These are phyloP conservation scores for Mortierella claussenii DNA, from an alignment of 192 early-diverging fungal species.

Conservation along the genomic window DNA sequence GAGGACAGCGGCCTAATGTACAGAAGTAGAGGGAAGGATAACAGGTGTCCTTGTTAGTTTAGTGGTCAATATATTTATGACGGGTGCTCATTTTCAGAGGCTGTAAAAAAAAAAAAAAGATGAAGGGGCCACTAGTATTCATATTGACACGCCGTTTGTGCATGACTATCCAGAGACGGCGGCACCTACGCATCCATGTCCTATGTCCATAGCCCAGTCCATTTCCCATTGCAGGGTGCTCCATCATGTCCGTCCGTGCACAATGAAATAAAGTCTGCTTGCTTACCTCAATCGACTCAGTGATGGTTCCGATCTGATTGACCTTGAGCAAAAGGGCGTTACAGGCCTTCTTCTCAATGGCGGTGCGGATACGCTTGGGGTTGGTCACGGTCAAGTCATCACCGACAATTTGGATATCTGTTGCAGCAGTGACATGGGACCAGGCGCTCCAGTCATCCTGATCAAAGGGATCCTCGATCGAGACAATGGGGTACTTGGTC, in stretches of 20 bases:
- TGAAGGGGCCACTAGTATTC: no score
- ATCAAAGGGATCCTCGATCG: neutral
- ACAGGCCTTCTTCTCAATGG: neutral
- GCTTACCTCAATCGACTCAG: neutral
- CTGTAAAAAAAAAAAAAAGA: neutral
- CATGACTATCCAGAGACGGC: neutral
- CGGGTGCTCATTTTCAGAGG: no score
- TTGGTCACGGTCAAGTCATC: neutral
- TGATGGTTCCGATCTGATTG: neutral
- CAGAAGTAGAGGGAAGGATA: neutral
- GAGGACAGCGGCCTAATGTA: slow-evolving; percentile 67
- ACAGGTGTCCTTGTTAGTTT: no score
- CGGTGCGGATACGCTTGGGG: neutral
- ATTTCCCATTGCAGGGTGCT: no score
- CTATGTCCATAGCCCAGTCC: no score
- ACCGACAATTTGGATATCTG: neutral
- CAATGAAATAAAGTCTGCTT: neutral
- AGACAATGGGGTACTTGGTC: neutral
- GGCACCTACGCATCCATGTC: no score
- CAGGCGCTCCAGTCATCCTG: neutral
- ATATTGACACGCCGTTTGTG: no score
- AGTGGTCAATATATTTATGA: no score
- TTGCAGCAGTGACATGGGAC: neutral
- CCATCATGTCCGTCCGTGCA: neutral
- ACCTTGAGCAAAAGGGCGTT: neutral